Evolutionary conservation across 495 filamentous ascomycete genomes (phyloP).

Genomic region (Hypomontagnella submonticulosa): DNA sequence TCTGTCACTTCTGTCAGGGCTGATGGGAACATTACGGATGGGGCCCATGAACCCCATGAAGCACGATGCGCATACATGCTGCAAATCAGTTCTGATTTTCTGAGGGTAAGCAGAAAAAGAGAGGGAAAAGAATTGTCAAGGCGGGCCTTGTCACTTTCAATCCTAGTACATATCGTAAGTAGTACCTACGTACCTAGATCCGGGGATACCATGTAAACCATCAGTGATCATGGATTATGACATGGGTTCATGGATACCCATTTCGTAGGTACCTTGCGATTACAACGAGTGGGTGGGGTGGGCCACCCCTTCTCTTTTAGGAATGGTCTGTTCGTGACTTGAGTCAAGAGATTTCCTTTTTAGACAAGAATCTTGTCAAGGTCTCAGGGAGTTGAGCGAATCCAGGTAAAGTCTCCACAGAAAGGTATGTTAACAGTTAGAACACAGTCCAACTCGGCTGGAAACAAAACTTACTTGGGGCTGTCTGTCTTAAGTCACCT

Average conservation of each 20-base stretch:
- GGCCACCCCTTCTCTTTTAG: conserved; percentile 14
- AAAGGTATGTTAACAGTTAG: conserved; percentile 12
- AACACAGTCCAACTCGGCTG: conserved; percentile 9
- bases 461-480: neutral
- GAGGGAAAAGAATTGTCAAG: conserved; percentile 9
- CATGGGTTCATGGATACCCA: conserved; percentile 13
- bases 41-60: conserved; percentile 16
- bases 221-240: conserved; percentile 26
- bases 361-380: conserved; percentile 32
- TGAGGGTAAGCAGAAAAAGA: conserved; percentile 15
- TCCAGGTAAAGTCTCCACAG: conserved; percentile 31
- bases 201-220: conserved; percentile 44
- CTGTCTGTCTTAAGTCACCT: no score
- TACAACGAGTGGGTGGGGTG: conserved; percentile 17
- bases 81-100: conserved; percentile 6
- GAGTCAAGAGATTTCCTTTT: conserved; percentile 44
- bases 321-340: conserved; percentile 34
- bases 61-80: neutral
- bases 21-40: conserved; percentile 30
- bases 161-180: neutral
- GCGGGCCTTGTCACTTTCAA: conserved; percentile 2
- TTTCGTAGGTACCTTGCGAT: conserved; percentile 33
- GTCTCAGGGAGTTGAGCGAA: conserved; percentile 38
- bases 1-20: conserved; percentile 16
- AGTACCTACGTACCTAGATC: conserved; percentile 37